phyloP scores from a whole-genome alignment of 2,329 filamentous ascomycete genomes.

The Onygena corvina region DNA sequence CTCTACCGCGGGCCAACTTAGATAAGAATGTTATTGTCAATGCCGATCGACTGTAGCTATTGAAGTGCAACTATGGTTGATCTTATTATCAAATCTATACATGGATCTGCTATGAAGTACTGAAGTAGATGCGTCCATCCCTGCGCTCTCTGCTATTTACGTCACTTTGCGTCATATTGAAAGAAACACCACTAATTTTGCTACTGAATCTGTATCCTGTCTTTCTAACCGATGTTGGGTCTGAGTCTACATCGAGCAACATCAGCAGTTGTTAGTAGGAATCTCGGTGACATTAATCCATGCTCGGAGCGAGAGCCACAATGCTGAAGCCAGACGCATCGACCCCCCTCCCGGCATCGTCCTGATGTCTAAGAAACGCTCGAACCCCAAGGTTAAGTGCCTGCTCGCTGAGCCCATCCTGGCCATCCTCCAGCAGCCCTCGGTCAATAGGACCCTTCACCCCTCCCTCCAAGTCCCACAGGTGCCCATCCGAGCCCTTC shows the following conservation, averaged over 20 bases:
- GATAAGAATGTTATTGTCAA: too few species aligned
- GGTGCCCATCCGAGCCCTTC: constrained; percentile 22
- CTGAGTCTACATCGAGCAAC: neutral
- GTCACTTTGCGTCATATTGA: too few species aligned
- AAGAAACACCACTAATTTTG: too few species aligned
- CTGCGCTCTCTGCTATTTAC: too few species aligned
- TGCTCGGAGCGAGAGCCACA: constrained; percentile 11
- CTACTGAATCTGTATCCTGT: too few species aligned
- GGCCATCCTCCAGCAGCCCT: constrained; percentile 20
- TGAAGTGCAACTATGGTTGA: too few species aligned
- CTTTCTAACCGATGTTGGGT: too few species aligned
- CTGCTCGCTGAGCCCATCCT: constrained; percentile 23
- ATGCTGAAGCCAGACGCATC: constrained; percentile 13
- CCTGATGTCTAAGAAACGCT: constrained; percentile 15
- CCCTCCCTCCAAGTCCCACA: constrained; percentile 27
- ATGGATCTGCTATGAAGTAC: too few species aligned
- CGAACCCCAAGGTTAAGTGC: constrained; percentile 23
- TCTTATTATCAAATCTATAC: too few species aligned
- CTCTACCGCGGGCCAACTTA: too few species aligned
- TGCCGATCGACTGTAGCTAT: too few species aligned
- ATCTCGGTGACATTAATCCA: constrained; percentile 8
- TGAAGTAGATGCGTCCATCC: too few species aligned
- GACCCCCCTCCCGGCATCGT: constrained; percentile 6
- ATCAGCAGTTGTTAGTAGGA: neutral
- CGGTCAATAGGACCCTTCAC: constrained; percentile 24